phyloP scores from a whole-genome alignment of 768 basidiomycete species.

The Leccinum pellstonianum region DNA sequence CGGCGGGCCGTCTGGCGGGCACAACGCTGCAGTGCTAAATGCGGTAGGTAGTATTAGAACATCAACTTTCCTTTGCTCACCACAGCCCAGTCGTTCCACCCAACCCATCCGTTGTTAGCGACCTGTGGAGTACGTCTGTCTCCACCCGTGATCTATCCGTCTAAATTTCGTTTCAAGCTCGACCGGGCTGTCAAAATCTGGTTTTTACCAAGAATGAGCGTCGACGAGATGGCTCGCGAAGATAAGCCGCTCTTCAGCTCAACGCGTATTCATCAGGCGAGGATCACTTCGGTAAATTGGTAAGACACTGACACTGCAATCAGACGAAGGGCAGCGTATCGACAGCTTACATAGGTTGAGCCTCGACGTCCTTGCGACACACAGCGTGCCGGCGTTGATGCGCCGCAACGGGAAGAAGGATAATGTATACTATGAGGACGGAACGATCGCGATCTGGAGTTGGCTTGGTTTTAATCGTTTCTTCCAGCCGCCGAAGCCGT shows the following conservation, averaged over 20 bases:
- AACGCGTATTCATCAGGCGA: constrained; percentile 60
- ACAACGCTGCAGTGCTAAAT: constrained; percentile 63
- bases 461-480: constrained; percentile 69
- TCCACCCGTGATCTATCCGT: neutral
- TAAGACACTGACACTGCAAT: constrained; percentile 20
- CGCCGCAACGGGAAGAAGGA: constrained; percentile 26
- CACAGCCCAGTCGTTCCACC: constrained; percentile 61
- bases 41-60: constrained; percentile 44
- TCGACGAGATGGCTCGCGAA: constrained; percentile 49
- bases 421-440: constrained; percentile 39
- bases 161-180: constrained; percentile 41
- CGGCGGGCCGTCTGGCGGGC: constrained; percentile 73
- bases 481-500: constrained; percentile 43
- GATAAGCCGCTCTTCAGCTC: constrained; percentile 80
- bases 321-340: neutral
- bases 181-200: constrained; percentile 79
- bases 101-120: constrained; percentile 60
- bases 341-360: constrained; percentile 45
- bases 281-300: constrained; percentile 66
- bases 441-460: constrained; percentile 59
- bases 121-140: constrained; percentile 66
- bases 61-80: constrained; percentile 2
- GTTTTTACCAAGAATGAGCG: constrained; percentile 46
- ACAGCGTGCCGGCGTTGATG: constrained; percentile 54
- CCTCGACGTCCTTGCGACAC: constrained; percentile 52